Percentiles rank a stretch among this genome's conserved stretches.
Evolutionary conservation across 2,329 filamentous ascomycete species (phyloP).

Genomic region (Penicillium sp.): DNA sequence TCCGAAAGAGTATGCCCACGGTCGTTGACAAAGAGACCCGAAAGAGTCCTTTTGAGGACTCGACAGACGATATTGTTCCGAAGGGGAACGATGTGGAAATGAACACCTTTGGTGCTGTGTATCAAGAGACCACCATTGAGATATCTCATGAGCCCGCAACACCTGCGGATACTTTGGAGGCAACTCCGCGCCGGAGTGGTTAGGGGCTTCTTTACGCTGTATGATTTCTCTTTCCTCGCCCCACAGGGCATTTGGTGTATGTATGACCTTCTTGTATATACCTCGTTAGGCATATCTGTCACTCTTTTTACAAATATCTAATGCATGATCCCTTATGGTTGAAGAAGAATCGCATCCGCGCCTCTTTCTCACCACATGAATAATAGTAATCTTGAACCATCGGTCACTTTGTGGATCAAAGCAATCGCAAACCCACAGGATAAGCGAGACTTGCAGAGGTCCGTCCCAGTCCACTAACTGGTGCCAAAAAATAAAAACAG

Average conservation of each 20-base stretch:
- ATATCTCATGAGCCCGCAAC: conserved; percentile 41
- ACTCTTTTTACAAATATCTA: background rate
- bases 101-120: conserved; percentile 41
- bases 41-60: conserved; percentile 41
- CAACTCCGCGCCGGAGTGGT: conserved; percentile 9
- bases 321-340: conserved; percentile 1
- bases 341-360: background rate
- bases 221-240: conserved; percentile 1
- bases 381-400: background rate
- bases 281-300: conserved; percentile 1
- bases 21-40: conserved; percentile 30
- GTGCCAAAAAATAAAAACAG: background rate
- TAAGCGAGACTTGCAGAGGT: background rate
- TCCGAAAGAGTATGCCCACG: conserved; percentile 24
- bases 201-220: conserved; percentile 6
- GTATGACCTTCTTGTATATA: conserved; percentile 7
- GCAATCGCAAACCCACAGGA: background rate
- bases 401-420: background rate
- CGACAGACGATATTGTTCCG: conserved; percentile 49
- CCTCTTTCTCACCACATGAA: background rate
- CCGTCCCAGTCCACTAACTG: background rate
- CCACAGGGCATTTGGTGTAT: conserved; percentile 8
- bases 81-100: conserved; percentile 37
- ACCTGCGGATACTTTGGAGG: conserved; percentile 16
- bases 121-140: conserved; percentile 49